phyloP scores from a whole-genome alignment of 495 filamentous ascomycete genomes.

The Aspergillus kassunensis region DNA sequence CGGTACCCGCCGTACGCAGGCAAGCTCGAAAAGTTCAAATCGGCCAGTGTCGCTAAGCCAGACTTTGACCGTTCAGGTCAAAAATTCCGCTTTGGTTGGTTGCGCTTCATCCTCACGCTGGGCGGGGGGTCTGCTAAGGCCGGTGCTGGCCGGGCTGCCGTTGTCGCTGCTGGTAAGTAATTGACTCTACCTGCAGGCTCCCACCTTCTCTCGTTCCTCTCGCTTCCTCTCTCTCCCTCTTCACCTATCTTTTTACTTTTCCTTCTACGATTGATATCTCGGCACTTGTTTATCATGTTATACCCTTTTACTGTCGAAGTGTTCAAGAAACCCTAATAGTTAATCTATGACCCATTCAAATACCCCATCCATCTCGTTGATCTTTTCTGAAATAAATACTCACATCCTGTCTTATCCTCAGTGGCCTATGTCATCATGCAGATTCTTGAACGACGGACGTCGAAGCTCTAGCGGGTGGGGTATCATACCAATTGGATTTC shows the following conservation, averaged over 20 bases:
- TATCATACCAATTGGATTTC: too few species aligned
- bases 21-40: slow-evolving; percentile 56
- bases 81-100: slow-evolving; percentile 46
- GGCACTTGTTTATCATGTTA: not conserved
- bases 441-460: slow-evolving; percentile 4
- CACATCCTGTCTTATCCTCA: not conserved
- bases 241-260: not conserved
- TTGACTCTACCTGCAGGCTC: not conserved
- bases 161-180: slow-evolving; percentile 47
- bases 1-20: slow-evolving; percentile 77
- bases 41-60: slow-evolving; percentile 56
- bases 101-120: slow-evolving; percentile 43
- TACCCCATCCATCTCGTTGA: not conserved
- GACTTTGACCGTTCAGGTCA: slow-evolving; percentile 80
- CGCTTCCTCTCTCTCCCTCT: not conserved
- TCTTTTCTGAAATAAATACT: not conserved
- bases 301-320: not conserved
- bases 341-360: too few species aligned
- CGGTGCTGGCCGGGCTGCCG: slow-evolving; percentile 36
- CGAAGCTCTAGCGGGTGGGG: slow-evolving; percentile 2
- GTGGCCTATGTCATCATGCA: slow-evolving; percentile 4
- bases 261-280: not conserved
- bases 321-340: too few species aligned
- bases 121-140: slow-evolving; percentile 41
- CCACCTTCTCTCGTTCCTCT: slow-evolving; percentile 4